Evolutionary conservation across 1,284 basidiomycete species (phyloP).

Genomic region (Xerocomus nothofagi): DNA sequence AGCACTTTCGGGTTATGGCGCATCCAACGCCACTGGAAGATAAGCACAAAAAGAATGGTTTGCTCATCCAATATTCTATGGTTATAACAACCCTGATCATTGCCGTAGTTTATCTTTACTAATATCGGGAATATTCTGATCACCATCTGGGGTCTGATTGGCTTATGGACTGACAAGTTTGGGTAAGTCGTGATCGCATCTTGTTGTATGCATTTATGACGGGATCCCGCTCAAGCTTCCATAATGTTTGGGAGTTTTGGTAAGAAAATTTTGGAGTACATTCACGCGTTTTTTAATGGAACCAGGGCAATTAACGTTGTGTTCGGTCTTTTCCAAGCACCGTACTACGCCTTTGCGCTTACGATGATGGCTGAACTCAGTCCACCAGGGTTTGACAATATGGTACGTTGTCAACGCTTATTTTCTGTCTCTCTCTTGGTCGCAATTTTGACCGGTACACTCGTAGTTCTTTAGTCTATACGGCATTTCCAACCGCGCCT

Average conservation of each 20-base stretch:
- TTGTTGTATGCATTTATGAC: neutral
- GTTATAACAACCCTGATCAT: neutral
- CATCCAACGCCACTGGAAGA: slow-evolving; percentile 74
- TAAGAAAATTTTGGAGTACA: slow-evolving; percentile 26
- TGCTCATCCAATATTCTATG: neutral
- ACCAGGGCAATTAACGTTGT: slow-evolving; percentile 30
- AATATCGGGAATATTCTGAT: slow-evolving; percentile 77
- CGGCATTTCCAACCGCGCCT: slow-evolving; percentile 79
- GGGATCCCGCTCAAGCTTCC: slow-evolving; percentile 49
- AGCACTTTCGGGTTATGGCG: slow-evolving; percentile 80
- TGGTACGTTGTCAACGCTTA: slow-evolving; percentile 42
- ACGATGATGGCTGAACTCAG: slow-evolving; percentile 87
- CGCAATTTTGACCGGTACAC: neutral
- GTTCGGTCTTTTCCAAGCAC: slow-evolving; percentile 66
- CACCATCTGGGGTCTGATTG: slow-evolving; percentile 85
- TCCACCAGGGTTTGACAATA: slow-evolving; percentile 81
- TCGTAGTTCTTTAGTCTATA: slow-evolving; percentile 78
- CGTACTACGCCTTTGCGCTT: slow-evolving; percentile 83
- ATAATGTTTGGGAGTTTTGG: slow-evolving; percentile 86
- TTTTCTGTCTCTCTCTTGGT: neutral
- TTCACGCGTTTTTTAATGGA: slow-evolving; percentile 2
- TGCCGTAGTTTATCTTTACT: slow-evolving; percentile 65
- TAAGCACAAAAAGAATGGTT: slow-evolving; percentile 78
- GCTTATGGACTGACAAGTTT: slow-evolving; percentile 75
- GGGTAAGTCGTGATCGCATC: slow-evolving; percentile 45